Base-by-base conservation (phyloP, 2,329 filamentous ascomycete genomes). In the Anthostomella pinea region DNA sequence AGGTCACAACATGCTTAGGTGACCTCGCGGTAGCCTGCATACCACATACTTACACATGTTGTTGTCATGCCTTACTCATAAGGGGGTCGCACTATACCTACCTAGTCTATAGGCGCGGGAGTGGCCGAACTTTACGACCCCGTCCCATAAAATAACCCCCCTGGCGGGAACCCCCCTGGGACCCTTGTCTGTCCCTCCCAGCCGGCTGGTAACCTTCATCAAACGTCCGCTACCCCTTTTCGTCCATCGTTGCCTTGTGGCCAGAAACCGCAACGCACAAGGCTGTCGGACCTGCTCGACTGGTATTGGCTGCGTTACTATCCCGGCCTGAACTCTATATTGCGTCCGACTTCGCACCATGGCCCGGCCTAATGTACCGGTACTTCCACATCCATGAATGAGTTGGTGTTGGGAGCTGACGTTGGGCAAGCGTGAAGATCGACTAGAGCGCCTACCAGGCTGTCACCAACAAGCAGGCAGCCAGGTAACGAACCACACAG, bases 291-390 rank as follows among this genome's bases (percentile, higher is more conserved):
- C 19, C 28, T 11, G 7, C 15, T 19, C 5, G 16, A 17, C 15
- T 4, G 13, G 15, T 10, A 31, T 31, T 31, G 29, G 29, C 14
- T 20, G 10, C 11, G 19, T 8, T 31, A 31, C 29, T 31, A 31
- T 21, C 29, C 29, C n/a, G 17, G 18, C 29, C n/a, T 6, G 11
- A 26, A 11, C 24, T 26, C n/a, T 13, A 11, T 26, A n/a, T n/a
- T n/a, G n/a, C n/a, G n/a, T n/a, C n/a, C n/a, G n/a, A n/a, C n/a
- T n/a, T n/a, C n/a, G n/a, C n/a, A n/a, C n/a, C n/a, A n/a, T n/a
- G n/a, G n/a, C n/a, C n/a, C n/a, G n/a, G n/a, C n/a, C n/a, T n/a
- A n/a, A n/a, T n/a, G n/a, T n/a, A n/a, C n/a, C n/a, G n/a, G n/a
- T n/a, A n/a, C n/a, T n/a, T n/a, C n/a, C n/a, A n/a, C n/a, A n/a